Evolutionary conservation across 2,329 filamentous ascomycete genomes (phyloP).

Genomic region (Epichloe festucae): DNA sequence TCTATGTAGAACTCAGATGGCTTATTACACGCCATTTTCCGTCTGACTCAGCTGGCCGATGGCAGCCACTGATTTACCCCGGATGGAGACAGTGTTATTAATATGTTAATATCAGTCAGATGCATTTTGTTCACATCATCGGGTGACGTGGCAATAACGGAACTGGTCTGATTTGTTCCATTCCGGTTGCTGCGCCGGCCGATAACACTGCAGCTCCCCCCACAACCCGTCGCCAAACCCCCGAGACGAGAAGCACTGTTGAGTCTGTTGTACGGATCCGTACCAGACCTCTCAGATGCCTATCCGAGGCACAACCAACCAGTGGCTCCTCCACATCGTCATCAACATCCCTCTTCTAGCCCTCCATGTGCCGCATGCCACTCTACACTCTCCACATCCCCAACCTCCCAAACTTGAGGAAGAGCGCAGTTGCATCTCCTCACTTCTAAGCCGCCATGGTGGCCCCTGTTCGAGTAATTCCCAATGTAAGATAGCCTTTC

Average conservation of each 20-base stretch:
- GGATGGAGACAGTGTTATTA: too few species aligned
- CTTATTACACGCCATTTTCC: too few species aligned
- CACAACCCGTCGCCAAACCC: not conserved
- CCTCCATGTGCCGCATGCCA: not conserved
- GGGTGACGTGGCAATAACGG: too few species aligned
- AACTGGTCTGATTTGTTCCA: slow-evolving; percentile 13
- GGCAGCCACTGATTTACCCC: too few species aligned
- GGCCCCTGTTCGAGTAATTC: slow-evolving; percentile 18
- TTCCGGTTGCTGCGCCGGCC: not conserved
- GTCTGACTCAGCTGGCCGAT: too few species aligned
- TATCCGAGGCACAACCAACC: not conserved
- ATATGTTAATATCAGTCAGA: too few species aligned
- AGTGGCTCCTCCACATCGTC: not conserved
- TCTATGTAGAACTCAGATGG: too few species aligned
- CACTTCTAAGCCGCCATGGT: slow-evolving; percentile 11
- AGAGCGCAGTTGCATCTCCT: not conserved
- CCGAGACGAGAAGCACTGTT: not conserved
- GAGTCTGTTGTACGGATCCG: too few species aligned
- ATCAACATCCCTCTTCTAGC: not conserved
- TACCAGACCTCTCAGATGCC: not conserved
- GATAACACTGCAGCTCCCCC: not conserved
- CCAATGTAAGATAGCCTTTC: slow-evolving; percentile 17
- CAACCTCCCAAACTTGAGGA: not conserved
- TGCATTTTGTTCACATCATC: not conserved
- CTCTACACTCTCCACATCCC: not conserved